These are phyloP conservation scores for Trifolium dubium DNA, from an alignment of 306 rosid genomes.

Conservation along the genomic window DNA sequence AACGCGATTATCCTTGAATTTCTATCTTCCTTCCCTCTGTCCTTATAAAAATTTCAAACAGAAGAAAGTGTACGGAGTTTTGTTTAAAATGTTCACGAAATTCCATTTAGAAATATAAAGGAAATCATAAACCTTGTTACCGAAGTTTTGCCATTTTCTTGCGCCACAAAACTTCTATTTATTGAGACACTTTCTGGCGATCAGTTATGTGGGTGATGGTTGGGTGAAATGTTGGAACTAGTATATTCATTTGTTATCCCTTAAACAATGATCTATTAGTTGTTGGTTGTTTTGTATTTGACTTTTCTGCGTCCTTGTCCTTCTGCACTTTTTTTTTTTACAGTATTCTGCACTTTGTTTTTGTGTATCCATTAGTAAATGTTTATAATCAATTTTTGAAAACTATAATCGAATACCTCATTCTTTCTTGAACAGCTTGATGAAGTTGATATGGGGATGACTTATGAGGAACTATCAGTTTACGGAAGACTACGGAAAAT, in stretches of 20 bases:
- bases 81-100: no score
- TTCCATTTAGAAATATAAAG: no score
- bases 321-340: no score
- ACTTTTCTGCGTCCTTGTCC: slow-evolving; percentile 2
- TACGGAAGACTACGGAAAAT: slow-evolving; percentile 90
- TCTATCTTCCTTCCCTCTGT: no score
- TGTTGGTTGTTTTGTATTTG: slow-evolving; percentile 34
- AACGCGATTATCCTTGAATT: no score
- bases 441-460: slow-evolving; percentile 99
- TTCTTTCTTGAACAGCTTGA: slow-evolving; percentile 66
- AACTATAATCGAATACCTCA: slow-evolving; percentile 29
- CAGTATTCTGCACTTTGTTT: slow-evolving; percentile 6
- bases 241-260: slow-evolving; percentile 24
- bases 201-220: neutral
- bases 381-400: slow-evolving; percentile 24
- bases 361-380: neutral
- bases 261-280: slow-evolving; percentile 10
- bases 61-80: no score
- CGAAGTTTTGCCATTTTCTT: neutral
- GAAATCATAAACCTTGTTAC: no score
- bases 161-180: neutral
- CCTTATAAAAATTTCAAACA: no score
- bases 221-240: slow-evolving; percentile 14
- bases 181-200: slow-evolving; percentile 1
- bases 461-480: slow-evolving; percentile 90